Base-by-base conservation (phyloP, 1,139 yeast genomes). In the Casaregolazyma lundiana region DNA sequence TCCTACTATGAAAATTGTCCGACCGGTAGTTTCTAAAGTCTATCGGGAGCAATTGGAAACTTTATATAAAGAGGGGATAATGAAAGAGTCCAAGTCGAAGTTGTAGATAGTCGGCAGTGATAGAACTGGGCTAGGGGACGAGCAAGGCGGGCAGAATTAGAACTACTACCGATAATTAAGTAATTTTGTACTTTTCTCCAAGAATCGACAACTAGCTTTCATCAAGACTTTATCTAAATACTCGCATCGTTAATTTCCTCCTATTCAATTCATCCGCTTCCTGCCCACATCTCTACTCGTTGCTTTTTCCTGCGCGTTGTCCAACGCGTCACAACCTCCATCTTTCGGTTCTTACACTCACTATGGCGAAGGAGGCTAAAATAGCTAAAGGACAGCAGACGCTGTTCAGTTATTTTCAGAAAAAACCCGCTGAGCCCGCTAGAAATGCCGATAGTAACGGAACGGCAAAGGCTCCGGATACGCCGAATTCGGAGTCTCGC, bases 1-100 rank as follows among this genome's bases (percentile, higher is more conserved):
- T 3, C 94, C 94, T 38, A 84, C 95, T 2, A 66, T 84, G 61
- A 85, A 85, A 67, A 74, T 84, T 52, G 83, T 80, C 66, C 71
- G 95, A 57, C 75, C 77, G 6, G 68, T 72, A 37, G 85, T 87
- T 9, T 67, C 73, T 32, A 75, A 74, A 56, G 69, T 67, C 55
- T 84, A 79, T 63, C 67, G 67, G 46, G 57, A 63, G 1, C 68
- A 66, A n/a, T 66, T 84, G 48, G 71, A 72, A 4, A 61, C 58
- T n/a, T 67, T 85, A 68, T 85, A 85, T 57, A 68, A 66, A 4
- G 88, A 84, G 59, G 92, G 81, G 1, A 64, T 71, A 2, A 6
- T 40, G 18, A 37, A 40, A 6, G 30, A 40, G 43, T 15, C 24
- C 13, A 18, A 17, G n/a, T 19, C 29, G 8, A 30, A 30, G 35